These are phyloP conservation scores for Ceratocystiopsis brevicomis DNA, from an alignment of 2,329 filamentous ascomycete species.

Conservation along the genomic window DNA sequence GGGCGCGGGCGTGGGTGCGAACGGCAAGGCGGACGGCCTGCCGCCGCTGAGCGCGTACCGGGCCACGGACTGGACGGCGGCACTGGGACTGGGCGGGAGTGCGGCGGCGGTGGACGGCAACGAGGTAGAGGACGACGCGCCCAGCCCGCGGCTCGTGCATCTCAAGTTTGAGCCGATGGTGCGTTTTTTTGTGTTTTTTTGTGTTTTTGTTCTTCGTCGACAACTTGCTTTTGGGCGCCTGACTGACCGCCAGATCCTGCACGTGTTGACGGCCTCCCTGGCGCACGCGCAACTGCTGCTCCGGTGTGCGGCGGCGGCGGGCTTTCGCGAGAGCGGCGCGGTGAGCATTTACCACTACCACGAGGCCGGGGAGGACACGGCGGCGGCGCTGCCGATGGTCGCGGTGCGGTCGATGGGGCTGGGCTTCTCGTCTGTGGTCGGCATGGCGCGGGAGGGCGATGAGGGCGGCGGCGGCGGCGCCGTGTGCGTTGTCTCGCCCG, in stretches of 20 bases:
- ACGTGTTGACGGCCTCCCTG: constrained; percentile 61
- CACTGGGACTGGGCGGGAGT: constrained; percentile 23
- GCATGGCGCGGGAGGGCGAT: constrained; percentile 23
- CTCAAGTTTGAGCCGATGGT: constrained; percentile 96
- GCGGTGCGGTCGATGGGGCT: constrained; percentile 72
- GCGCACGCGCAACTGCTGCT: constrained; percentile 58
- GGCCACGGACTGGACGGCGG: constrained; percentile 9
- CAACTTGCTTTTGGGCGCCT: too few species aligned
- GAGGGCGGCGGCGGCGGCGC: constrained; percentile 6
- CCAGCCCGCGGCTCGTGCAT: constrained; percentile 35
- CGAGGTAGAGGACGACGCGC: constrained; percentile 2
- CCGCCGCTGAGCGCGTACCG: neutral
- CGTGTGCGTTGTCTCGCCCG: constrained; percentile 37
- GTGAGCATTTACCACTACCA: constrained; percentile 36
- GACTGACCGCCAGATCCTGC: constrained; percentile 50
- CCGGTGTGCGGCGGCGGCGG: constrained; percentile 56
- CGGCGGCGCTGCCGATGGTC: constrained; percentile 44
- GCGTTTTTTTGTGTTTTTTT: constrained; percentile 16
- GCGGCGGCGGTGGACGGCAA: constrained; percentile 11
- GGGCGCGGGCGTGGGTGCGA: constrained; percentile 4
- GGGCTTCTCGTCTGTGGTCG: constrained; percentile 64
- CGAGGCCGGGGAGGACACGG: constrained; percentile 13
- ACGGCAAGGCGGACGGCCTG: constrained; percentile 13
- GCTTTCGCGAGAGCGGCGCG: constrained; percentile 80
- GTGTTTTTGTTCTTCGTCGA: too few species aligned